Percentiles rank a stretch among this genome's conserved stretches.
Conservation (phyloP, 176 grass and related monocot genomes). For the Oryza coarctata region DNA sequence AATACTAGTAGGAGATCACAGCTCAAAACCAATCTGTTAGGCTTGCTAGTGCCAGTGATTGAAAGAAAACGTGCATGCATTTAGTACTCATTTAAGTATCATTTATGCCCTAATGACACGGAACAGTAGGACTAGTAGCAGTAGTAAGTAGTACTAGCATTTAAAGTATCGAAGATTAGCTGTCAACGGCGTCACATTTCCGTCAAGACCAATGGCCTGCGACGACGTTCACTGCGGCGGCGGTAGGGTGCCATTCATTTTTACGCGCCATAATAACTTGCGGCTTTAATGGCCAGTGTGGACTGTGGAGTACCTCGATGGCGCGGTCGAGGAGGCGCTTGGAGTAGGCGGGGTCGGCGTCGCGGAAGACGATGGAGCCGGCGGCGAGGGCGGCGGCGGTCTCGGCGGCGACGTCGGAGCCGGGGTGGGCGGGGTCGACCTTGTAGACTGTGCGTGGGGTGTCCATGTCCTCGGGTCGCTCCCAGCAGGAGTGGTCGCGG, state of each 20-base stretch:
- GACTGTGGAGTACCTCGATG: not conserved
- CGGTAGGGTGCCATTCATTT: not conserved
- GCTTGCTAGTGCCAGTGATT: not conserved
- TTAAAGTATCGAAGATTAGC: too few relatives aligned
- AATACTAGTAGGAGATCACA: not conserved
- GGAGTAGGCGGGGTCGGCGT: conserved; percentile 54
- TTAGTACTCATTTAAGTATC: not conserved
- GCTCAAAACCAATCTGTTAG: not conserved
- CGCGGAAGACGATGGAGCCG: conserved; percentile 76
- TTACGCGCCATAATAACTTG: not conserved
- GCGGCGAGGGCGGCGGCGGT: conserved; percentile 84
- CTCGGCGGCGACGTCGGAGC: conserved; percentile 87
- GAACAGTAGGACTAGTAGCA: not conserved
- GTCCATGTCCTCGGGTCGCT: conserved; percentile 95
- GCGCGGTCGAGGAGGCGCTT: conserved; percentile 70
- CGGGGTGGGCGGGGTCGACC: conserved; percentile 65
- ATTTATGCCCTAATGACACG: not conserved
- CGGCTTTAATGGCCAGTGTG: not conserved
- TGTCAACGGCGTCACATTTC: not conserved
- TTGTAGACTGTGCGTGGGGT: conserved; percentile 78
- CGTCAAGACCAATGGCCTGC: not conserved
- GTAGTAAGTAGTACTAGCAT: too few relatives aligned
- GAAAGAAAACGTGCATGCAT: not conserved
- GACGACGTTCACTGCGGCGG: not conserved
- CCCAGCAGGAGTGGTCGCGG: conserved; percentile 85